Conservation (phyloP, 2,329 filamentous ascomycete genomes). For the Colletotrichum liaoningense region DNA sequence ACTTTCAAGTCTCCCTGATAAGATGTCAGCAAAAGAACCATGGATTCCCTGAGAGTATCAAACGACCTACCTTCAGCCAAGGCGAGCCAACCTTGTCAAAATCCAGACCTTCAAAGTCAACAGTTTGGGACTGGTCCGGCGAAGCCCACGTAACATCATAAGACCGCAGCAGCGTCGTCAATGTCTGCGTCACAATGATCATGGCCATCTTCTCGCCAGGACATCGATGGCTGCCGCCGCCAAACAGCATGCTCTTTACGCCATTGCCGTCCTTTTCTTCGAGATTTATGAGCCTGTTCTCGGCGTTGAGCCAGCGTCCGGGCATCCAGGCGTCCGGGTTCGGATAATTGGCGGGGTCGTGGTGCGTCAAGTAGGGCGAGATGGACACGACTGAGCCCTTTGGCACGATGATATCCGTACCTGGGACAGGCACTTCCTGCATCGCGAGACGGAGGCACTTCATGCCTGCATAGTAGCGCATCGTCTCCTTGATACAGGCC, state of each 20-base stretch:
- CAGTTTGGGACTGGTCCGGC: background rate
- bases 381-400: constrained; percentile 35
- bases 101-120: constrained; percentile 27
- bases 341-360: constrained; percentile 30
- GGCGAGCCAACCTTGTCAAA: constrained; percentile 35
- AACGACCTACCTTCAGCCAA: constrained; percentile 28
- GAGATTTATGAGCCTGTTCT: constrained; percentile 26
- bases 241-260: constrained; percentile 16
- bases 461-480: constrained; percentile 34
- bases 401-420: constrained; percentile 14
- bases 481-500: constrained; percentile 38
- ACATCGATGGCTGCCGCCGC: constrained; percentile 21
- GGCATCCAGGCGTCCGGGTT: constrained; percentile 35
- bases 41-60: too few relatives aligned
- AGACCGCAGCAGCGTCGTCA: constrained; percentile 34
- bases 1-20: constrained; percentile 12
- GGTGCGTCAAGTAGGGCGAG: constrained; percentile 32
- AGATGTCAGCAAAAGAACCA: background rate
- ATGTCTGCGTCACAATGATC: constrained; percentile 21
- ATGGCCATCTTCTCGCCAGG: constrained; percentile 31
- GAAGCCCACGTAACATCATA: constrained; percentile 37
- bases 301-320: constrained; percentile 36
- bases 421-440: constrained; percentile 15
- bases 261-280: constrained; percentile 4
- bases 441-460: constrained; percentile 16